Percentiles rank a stretch among this genome's conserved stretches.
Evolutionary conservation across 1,284 basidiomycete genomes (phyloP).

Genomic region (Malassezia nana): DNA sequence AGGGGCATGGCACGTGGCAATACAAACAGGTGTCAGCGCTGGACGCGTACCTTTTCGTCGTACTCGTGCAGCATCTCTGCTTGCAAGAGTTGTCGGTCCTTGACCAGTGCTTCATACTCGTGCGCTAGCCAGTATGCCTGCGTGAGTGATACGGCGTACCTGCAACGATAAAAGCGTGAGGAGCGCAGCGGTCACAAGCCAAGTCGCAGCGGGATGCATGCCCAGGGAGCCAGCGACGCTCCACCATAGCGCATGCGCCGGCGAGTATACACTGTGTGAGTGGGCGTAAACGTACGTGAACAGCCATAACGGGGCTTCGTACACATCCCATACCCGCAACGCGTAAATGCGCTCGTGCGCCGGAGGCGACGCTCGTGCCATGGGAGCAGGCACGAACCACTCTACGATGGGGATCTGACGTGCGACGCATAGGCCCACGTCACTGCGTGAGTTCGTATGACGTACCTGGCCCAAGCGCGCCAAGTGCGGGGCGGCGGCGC

Average conservation of each 20-base stretch:
- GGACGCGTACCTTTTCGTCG: constrained; percentile 14
- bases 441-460: neutral
- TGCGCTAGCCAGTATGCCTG: constrained; percentile 7
- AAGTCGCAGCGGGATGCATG: neutral
- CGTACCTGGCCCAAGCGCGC: neutral
- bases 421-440: neutral
- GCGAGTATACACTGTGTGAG: constrained; percentile 12
- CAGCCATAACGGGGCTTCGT: constrained; percentile 7
- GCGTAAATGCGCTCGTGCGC: constrained; percentile 6
- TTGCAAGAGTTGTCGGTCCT: constrained; percentile 10
- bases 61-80: constrained; percentile 17
- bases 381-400: constrained; percentile 15
- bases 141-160: neutral
- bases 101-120: constrained; percentile 8
- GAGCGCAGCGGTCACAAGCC: constrained; percentile 6
- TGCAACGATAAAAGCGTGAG: constrained; percentile 6
- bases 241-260: constrained; percentile 18
- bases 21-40: constrained; percentile 9
- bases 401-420: constrained; percentile 14
- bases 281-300: constrained; percentile 8
- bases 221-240: constrained; percentile 8
- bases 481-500: constrained; percentile 3
- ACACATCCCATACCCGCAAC: constrained; percentile 16
- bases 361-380: neutral
- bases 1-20: constrained; percentile 18